Evolutionary conservation across 1,139 yeast genomes (phyloP).

Genomic region (Pichia kudriavzevii): DNA sequence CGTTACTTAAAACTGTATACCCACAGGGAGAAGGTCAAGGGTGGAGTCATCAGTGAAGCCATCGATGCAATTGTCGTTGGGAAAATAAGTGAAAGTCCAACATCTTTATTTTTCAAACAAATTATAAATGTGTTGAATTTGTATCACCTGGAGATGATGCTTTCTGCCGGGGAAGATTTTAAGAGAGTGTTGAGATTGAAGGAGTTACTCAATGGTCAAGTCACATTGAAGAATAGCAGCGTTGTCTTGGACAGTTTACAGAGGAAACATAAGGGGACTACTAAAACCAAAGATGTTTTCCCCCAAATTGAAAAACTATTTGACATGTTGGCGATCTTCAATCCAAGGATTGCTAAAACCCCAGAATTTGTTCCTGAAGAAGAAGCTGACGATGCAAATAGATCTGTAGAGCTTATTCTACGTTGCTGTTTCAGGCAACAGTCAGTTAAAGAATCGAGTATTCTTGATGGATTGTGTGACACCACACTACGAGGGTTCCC

Average conservation of each 20-base stretch:
- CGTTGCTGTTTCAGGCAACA: constrained; percentile 4
- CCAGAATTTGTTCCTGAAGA: too few relatives aligned
- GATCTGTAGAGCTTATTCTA: background rate
- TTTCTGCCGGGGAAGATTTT: constrained; percentile 4
- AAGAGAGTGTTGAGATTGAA: constrained; percentile 1
- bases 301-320: constrained; percentile 4
- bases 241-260: constrained; percentile 4
- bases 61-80: constrained; percentile 9
- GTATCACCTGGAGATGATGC: constrained; percentile 8
- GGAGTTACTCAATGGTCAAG: constrained; percentile 1
- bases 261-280: background rate
- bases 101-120: background rate
- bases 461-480: constrained; percentile 10
- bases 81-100: constrained; percentile 7
- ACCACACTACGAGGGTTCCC: constrained; percentile 8
- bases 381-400: too few relatives aligned
- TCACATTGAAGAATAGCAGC: constrained; percentile 7
- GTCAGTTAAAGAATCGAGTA: constrained; percentile 1
- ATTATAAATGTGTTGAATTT: constrained; percentile 3
- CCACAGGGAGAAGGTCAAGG: constrained; percentile 2
- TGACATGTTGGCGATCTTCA: constrained; percentile 5
- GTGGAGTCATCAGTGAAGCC: constrained; percentile 5
- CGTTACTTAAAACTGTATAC: constrained; percentile 6
- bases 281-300: constrained; percentile 1
- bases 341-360: too few relatives aligned